Base-by-base conservation (phyloP, 2,329 filamentous ascomycete genomes). In the Aspergillus chevalieri region DNA sequence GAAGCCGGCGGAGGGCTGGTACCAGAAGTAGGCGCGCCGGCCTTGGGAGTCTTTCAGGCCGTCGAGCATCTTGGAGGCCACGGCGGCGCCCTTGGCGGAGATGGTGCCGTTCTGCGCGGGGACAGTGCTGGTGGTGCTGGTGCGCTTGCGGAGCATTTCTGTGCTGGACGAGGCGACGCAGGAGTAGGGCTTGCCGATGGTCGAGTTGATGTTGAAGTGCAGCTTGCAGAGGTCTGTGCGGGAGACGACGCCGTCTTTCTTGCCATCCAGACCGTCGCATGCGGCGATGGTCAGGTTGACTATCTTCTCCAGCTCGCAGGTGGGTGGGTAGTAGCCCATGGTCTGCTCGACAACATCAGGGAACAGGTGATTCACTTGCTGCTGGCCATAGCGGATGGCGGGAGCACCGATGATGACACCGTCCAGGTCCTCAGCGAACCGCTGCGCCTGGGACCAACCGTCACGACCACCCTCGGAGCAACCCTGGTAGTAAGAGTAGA, bases 251-350 rank as follows among this genome's bases (percentile, higher is more conserved):
- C 79, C 78, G 48, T 83, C 79, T 0, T 68, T 71, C 42, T 70
- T 69, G 5, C 80, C 79, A 48, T 83, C 80, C 5, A 83, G 66
- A 6, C 72, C 65, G 52, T 83, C 79, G 46, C 80, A 83, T 33
- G 73, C 73, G 1, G 67, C 65, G 43, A 82, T 80, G 4, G 79
- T 82, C 36, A 70, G 66, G 57, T 80, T 81, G 17, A 77, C 70
- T 43, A 42, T 42, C 39, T 42, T 42, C 39, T 42, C 17, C 39
- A 42, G 21, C 21, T 42, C 39, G 39, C 53, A 75, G 60, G 30
- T 60, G 1, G 71, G 65, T 0, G 73, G 69, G 47, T 64, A 70
- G 49, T 75, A 74, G 39, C 59, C 64, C 41, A 68, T 46, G 0
- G 62, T 70, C 12, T 69, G 42, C 51, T 73, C 65, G 4, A 74